Evolutionary conservation across 306 rosid species (phyloP).

Genomic region (Cucumis melo): DNA sequence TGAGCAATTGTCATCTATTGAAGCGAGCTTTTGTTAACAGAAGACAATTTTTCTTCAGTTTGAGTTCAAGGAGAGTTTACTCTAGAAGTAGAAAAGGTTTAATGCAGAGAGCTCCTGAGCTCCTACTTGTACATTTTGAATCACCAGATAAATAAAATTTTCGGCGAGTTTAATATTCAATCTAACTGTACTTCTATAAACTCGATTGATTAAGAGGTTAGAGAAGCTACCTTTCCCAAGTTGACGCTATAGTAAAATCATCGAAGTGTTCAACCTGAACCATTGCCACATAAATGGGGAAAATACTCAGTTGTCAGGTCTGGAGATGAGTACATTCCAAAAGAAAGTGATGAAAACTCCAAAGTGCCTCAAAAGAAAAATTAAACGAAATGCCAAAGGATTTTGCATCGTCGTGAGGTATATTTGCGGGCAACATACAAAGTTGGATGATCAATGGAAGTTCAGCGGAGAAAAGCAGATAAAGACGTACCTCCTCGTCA

Average conservation of each 20-base stretch:
- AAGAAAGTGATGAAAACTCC: background rate
- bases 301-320: background rate
- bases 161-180: background rate
- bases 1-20: background rate
- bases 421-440: background rate
- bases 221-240: slow-evolving; percentile 76
- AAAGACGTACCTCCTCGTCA: slow-evolving; percentile 36
- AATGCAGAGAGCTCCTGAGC: background rate
- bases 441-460: background rate
- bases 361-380: background rate
- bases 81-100: background rate
- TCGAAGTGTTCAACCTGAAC: slow-evolving; percentile 86
- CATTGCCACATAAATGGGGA: background rate
- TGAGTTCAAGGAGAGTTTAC: background rate
- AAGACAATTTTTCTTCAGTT: background rate
- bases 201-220: background rate
- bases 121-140: background rate
- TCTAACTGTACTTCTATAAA: background rate
- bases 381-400: background rate
- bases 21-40: background rate
- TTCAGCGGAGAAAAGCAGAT: background rate
- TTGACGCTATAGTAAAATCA: slow-evolving; percentile 91
- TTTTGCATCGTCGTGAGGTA: background rate
- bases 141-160: background rate
- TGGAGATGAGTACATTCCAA: background rate